Base-by-base conservation (phyloP, 331 rosid genomes). In the Ulmus americana region DNA sequence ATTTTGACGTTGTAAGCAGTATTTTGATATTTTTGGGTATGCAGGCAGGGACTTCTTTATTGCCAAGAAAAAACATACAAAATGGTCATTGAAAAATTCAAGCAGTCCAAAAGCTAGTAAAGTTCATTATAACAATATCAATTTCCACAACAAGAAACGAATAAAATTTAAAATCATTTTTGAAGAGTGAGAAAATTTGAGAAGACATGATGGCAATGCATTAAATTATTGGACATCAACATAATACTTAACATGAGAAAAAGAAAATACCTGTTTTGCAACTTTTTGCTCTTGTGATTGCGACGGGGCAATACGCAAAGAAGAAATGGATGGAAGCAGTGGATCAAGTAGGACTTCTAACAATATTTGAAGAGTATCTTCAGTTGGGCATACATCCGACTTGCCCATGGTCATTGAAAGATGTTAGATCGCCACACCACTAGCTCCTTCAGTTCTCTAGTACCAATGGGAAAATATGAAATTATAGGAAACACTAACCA, bases 281-380 rank as follows among this genome's bases (percentile, higher is more conserved):
- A 90, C 82, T 40, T 59, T 63, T 63, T 80, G 77, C 51, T 72
- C 87, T 40, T 75, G 82, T 54, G 65, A 4, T 16, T 9, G 56
- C 10, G 89, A 45, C 3, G 94, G 94, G 47, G 59, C 80, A 35
- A 78, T 80, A 38, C 55, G 67, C 8, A 70, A 45, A 39, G 76
- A 79, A 55, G 87, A 66, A 68, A 77, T 90, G 58, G 79, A 69
- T 0, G 90, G 84, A 13, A 90, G 94, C 71, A 77, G 2, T 7
- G 90, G 97, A 40, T 75, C 86, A 16, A 85, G 87, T 77, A 90
- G 68, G 55, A 78, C 65, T 1, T 85, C 94, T 18, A 90, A 57
- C 43, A 87, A 75, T 22, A 78, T 74, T 72, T 64, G 73, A 62
- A 90, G 5, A 38, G 94, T 94, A 44, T 90, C 95, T 74, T 90